phyloP scores from a whole-genome alignment of 148 eudicot species.

The Rhododendron molle region DNA sequence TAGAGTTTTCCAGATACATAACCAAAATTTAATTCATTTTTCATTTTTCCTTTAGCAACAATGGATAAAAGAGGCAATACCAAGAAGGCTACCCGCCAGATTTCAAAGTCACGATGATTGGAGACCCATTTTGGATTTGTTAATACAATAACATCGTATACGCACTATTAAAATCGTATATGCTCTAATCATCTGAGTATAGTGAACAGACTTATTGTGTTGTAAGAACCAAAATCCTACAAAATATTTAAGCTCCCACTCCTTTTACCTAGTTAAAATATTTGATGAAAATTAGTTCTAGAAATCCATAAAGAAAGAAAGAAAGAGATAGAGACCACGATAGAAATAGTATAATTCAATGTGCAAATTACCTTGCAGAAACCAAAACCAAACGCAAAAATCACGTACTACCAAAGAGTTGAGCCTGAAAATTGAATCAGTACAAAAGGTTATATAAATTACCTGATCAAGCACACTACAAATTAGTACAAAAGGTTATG shows the following conservation, averaged over 20 bases:
- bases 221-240: too few species aligned
- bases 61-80: too few species aligned
- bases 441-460: neutral
- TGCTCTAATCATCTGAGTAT: too few species aligned
- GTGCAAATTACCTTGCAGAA: conserved; percentile 16
- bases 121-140: too few species aligned
- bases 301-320: neutral
- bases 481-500: neutral
- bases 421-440: neutral
- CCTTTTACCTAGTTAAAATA: neutral
- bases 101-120: too few species aligned
- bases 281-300: neutral
- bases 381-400: neutral
- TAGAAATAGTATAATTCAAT: conserved; percentile 4
- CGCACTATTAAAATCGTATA: too few species aligned
- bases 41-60: too few species aligned
- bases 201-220: too few species aligned
- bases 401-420: conserved; percentile 1
- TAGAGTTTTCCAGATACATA: too few species aligned
- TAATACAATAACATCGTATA: too few species aligned
- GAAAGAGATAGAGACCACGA: neutral
- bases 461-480: conserved; percentile 13
- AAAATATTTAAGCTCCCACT: neutral
- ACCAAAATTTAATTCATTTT: too few species aligned
- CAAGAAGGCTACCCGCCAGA: too few species aligned